phyloP scores from a whole-genome alignment of 495 filamentous ascomycete species.

The Daldinia bambusicola region DNA sequence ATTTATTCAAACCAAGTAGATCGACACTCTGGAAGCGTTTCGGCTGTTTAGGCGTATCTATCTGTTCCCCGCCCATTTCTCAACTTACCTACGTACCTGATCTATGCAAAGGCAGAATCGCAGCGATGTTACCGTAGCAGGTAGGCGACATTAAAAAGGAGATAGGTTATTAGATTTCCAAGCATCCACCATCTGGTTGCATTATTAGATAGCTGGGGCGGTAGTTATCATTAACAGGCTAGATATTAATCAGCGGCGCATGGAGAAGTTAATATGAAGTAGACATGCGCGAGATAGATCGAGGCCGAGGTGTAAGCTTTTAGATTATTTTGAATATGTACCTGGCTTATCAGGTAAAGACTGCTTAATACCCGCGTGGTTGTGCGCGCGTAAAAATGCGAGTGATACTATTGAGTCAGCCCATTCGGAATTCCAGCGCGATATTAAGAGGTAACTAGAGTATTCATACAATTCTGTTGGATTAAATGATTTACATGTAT shows the following conservation, averaged over 20 bases:
- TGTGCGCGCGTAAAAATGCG: conserved; percentile 17
- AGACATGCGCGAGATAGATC: background rate
- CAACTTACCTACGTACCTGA: background rate
- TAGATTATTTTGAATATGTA: background rate
- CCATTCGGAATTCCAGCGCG: background rate
- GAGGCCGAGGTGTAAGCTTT: conserved; percentile 17
- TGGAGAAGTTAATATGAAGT: too few relatives aligned
- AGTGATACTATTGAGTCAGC: conserved; percentile 21
- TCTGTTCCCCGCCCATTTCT: conserved; percentile 25
- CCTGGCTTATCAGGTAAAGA: conserved; percentile 12
- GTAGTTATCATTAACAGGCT: conserved; percentile 1
- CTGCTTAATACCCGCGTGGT: background rate
- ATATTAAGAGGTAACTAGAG: background rate
- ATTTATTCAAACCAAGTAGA: conserved; percentile 10
- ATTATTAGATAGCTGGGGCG: conserved; percentile 14
- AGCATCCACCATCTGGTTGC: conserved; percentile 2
- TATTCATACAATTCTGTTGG: too few relatives aligned
- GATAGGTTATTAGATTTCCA: background rate
- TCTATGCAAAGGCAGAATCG: background rate
- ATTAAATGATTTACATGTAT: background rate
- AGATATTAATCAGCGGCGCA: conserved; percentile 14
- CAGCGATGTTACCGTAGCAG: background rate
- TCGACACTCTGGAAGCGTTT: conserved; percentile 16
- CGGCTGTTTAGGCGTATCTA: conserved; percentile 33
- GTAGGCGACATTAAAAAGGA: background rate